Evolutionary conservation across 495 filamentous ascomycete genomes (phyloP).

Genomic region (Amniculicola lignicola): DNA sequence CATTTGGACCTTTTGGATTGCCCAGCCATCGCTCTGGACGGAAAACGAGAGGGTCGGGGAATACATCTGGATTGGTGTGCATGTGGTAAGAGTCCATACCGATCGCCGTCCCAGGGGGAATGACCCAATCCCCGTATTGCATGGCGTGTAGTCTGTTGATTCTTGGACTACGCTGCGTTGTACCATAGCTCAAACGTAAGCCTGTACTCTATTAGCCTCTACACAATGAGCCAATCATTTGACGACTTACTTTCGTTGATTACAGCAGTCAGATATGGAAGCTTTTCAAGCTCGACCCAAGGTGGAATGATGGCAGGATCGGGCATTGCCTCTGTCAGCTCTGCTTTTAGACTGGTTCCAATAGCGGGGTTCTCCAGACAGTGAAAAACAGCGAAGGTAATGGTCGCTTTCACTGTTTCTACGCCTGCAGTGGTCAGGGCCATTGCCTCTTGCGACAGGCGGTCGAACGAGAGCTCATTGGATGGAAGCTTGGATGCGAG

Average conservation of each 20-base stretch:
- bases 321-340: slow-evolving; percentile 10
- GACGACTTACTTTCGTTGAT: slow-evolving; percentile 37
- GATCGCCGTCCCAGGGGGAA: slow-evolving; percentile 1
- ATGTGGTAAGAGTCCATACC: slow-evolving; percentile 14
- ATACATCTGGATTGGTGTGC: slow-evolving; percentile 14
- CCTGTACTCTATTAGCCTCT: no score
- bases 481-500: background rate
- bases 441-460: slow-evolving; percentile 15
- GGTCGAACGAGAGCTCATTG: background rate
- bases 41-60: slow-evolving; percentile 10
- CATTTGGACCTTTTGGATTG: background rate
- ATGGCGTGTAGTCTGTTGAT: no score
- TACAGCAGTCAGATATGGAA: slow-evolving; percentile 38
- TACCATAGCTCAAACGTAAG: no score
- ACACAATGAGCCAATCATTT: no score
- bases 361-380: slow-evolving; percentile 28
- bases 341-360: background rate
- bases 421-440: slow-evolving; percentile 38
- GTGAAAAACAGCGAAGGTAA: slow-evolving; percentile 37
- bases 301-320: slow-evolving; percentile 20
- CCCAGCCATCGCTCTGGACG: slow-evolving; percentile 15
- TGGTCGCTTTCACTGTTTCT: slow-evolving; percentile 35
- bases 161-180: no score
- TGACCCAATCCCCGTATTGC: background rate
- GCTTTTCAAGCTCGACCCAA: slow-evolving; percentile 37